A percentile compares a stretch with the other conserved stretches of the same genome.
Evolutionary conservation across 495 filamentous ascomycete species (phyloP).

Genomic region (Annulohypoxylon bovei): DNA sequence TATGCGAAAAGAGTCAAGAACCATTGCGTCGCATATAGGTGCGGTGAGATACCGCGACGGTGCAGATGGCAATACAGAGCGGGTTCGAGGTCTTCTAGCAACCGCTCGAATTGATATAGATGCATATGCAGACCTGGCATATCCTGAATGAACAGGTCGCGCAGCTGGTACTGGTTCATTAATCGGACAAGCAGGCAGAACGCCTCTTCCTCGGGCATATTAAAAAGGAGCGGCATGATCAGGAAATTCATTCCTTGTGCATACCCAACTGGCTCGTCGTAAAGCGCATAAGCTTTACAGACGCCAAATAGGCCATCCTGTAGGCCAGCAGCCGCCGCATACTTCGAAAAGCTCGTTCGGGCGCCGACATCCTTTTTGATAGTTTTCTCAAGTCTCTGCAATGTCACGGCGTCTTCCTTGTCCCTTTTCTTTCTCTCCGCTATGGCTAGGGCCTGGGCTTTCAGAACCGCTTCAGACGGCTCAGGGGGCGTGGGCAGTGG

Average conservation of each 20-base stretch:
- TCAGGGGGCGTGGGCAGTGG: slow-evolving; percentile 68
- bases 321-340: slow-evolving; percentile 83
- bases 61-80: slow-evolving; percentile 94
- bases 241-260: slow-evolving; percentile 99
- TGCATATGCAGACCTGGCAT: slow-evolving; percentile 96
- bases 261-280: slow-evolving; percentile 94
- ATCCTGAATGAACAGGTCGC: slow-evolving; percentile 92
- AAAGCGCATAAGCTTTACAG: slow-evolving; percentile 97
- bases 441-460: slow-evolving; percentile 71
- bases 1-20: slow-evolving; percentile 99
- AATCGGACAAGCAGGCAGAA: slow-evolving; percentile 92
- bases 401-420: slow-evolving; percentile 74
- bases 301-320: slow-evolving; percentile 95
- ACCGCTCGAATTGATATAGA: slow-evolving; percentile 92
- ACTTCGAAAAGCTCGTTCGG: slow-evolving; percentile 95
- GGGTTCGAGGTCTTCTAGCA: slow-evolving; percentile 93
- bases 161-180: slow-evolving; percentile 95
- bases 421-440: slow-evolving; percentile 76
- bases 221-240: slow-evolving; percentile 96
- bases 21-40: slow-evolving; percentile 98
- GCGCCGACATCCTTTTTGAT: slow-evolving; percentile 92
- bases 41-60: slow-evolving; percentile 84
- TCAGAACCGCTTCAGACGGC: slow-evolving; percentile 70
- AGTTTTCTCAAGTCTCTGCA: slow-evolving; percentile 87
- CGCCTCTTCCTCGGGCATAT: slow-evolving; percentile 97